Conservation (phyloP, 805 yeast genomes). For the Nakazawaea sp. region DNA sequence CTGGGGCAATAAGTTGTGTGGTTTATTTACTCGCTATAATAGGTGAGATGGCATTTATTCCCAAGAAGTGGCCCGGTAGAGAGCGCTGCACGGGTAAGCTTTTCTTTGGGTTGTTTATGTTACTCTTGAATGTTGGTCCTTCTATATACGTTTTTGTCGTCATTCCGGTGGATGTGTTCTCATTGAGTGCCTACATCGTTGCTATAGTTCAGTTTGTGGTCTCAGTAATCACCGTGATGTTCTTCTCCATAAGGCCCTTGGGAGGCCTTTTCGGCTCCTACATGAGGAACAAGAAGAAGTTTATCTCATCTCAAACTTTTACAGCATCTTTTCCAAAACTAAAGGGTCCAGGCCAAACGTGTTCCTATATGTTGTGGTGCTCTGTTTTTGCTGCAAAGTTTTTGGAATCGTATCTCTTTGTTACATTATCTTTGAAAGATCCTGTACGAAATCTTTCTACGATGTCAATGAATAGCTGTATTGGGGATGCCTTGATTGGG, state of each 20-base stretch:
- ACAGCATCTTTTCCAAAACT: conserved; percentile 36
- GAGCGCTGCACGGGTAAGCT: conserved; percentile 29
- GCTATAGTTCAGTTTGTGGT: conserved; percentile 35
- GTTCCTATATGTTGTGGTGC: conserved; percentile 41
- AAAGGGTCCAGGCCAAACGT: conserved; percentile 27
- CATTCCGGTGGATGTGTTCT: conserved; percentile 28
- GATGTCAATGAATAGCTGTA: conserved; percentile 35
- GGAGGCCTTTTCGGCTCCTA: conserved; percentile 24
- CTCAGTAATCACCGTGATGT: conserved; percentile 33
- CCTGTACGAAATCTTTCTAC: conserved; percentile 41
- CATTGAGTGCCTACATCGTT: conserved; percentile 27
- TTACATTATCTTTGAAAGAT: conserved; percentile 45
- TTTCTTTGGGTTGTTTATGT: conserved; percentile 22
- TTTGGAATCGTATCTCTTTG: conserved; percentile 45
- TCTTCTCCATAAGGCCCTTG: conserved; percentile 34
- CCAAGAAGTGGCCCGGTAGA: conserved; percentile 42
- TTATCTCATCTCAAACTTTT: conserved; percentile 31
- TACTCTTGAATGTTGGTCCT: conserved; percentile 31
- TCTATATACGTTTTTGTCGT: conserved; percentile 31
- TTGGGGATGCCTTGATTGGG: conserved; percentile 35
- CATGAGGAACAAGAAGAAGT: conserved; percentile 16
- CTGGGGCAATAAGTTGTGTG: conserved; percentile 35
- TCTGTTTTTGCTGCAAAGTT: conserved; percentile 42
- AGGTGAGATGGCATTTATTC: conserved; percentile 39
- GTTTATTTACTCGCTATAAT: conserved; percentile 33